Evolutionary conservation across 345 rosid genomes (phyloP).

Genomic region (Fremontodendron californicum): DNA sequence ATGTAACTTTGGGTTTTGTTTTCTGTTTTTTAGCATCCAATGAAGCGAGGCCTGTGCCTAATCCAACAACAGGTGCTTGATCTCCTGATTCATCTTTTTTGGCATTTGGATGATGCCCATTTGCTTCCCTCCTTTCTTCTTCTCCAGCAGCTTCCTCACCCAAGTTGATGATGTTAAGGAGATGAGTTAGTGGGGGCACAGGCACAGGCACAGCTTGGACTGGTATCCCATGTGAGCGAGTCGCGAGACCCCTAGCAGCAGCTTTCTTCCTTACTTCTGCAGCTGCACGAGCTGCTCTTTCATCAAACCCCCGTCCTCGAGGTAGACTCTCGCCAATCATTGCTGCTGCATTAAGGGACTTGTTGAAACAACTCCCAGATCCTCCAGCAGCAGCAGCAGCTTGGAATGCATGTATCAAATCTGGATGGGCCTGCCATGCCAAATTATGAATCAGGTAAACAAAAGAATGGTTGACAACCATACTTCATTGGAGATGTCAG

Average conservation of each 20-base stretch:
- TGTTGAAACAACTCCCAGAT: constrained; percentile 53
- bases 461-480: too few relatives aligned
- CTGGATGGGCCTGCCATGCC: constrained; percentile 76
- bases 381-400: constrained; percentile 81
- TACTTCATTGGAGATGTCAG: too few relatives aligned
- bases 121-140: too few relatives aligned
- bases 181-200: constrained; percentile 73
- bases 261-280: constrained; percentile 95
- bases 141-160: constrained; percentile 38
- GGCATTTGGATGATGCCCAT: constrained; percentile 42
- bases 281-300: constrained; percentile 97
- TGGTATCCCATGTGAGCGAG: constrained; percentile 70
- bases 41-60: constrained; percentile 72
- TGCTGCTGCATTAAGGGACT: constrained; percentile 57
- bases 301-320: constrained; percentile 86
- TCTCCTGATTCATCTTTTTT: constrained; percentile 37
- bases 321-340: constrained; percentile 58
- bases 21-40: constrained; percentile 77
- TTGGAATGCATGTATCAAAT: constrained; percentile 82
- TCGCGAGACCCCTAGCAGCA: constrained; percentile 70
- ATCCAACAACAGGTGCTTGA: constrained; percentile 72
- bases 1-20: constrained; percentile 40
- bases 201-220: constrained; percentile 74
- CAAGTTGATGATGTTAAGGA: constrained; percentile 57
- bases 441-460: constrained; percentile 7